Evolutionary conservation across 2,329 filamentous ascomycete genomes (phyloP).

Genomic region (Mariannaea elegans): DNA sequence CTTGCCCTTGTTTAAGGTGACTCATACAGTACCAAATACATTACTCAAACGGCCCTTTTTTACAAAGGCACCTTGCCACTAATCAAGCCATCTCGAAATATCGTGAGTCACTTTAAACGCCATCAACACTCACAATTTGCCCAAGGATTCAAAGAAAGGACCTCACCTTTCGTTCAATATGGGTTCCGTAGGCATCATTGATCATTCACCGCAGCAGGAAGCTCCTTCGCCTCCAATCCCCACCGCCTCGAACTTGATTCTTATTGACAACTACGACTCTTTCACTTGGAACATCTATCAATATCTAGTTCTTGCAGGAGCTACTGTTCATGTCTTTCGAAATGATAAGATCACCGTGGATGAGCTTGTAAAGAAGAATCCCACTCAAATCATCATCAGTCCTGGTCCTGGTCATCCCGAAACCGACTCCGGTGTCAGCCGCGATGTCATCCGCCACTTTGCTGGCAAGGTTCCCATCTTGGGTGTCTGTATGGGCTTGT

Average conservation of each 20-base stretch:
- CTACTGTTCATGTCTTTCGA: slow-evolving; percentile 86
- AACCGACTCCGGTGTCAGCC: slow-evolving; percentile 92
- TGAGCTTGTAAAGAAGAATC: slow-evolving; percentile 82
- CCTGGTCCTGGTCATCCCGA: slow-evolving; percentile 93
- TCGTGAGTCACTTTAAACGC: slow-evolving; percentile 33
- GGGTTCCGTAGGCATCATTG: slow-evolving; percentile 63
- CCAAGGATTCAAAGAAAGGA: neutral
- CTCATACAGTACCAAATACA: neutral
- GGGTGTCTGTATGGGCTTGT: slow-evolving; percentile 99
- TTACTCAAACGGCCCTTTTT: neutral
- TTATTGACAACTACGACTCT: slow-evolving; percentile 99
- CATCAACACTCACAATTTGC: slow-evolving; percentile 20
- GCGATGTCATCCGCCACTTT: slow-evolving; percentile 90
- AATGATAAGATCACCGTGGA: slow-evolving; percentile 92
- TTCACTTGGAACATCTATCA: slow-evolving; percentile 99
- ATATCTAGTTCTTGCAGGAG: slow-evolving; percentile 95
- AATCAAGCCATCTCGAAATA: slow-evolving; percentile 12
- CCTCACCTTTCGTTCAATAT: slow-evolving; percentile 47
- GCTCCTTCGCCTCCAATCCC: slow-evolving; percentile 75
- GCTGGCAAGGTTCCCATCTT: slow-evolving; percentile 93
- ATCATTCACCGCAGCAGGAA: slow-evolving; percentile 89
- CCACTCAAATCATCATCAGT: slow-evolving; percentile 93
- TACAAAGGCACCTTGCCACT: slow-evolving; percentile 27
- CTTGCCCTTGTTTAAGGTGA: neutral
- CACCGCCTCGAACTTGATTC: slow-evolving; percentile 87